phyloP scores from a whole-genome alignment of 2,329 filamentous ascomycete genomes.

The Daldinia sp. region DNA sequence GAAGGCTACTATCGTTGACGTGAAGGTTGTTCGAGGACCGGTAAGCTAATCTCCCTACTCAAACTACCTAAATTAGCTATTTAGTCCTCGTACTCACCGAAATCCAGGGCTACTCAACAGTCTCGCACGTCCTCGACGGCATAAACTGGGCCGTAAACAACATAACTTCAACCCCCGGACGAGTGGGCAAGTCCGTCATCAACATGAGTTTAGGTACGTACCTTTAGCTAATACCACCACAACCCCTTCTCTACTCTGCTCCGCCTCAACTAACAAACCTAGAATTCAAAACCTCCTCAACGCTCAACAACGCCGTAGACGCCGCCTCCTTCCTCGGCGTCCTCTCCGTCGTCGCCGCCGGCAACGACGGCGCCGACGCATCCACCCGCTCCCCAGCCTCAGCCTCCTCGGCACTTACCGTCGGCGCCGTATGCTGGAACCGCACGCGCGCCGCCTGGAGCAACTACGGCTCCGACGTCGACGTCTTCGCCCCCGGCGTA shows the following conservation, averaged over 20 bases:
- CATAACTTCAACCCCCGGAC: constrained; percentile 18
- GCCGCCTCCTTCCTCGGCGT: constrained; percentile 55
- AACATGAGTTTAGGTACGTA: constrained; percentile 44
- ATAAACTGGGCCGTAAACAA: constrained; percentile 43
- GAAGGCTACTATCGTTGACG: constrained; percentile 32
- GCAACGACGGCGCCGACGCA: constrained; percentile 55
- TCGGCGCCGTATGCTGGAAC: constrained; percentile 54
- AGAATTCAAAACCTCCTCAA: constrained; percentile 27
- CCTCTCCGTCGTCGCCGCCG: constrained; percentile 60
- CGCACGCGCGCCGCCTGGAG: constrained; percentile 53
- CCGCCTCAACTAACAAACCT: background rate
- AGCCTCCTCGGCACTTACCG: constrained; percentile 56
- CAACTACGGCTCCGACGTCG: constrained; percentile 56
- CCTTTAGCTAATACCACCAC: background rate
- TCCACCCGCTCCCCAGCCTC: constrained; percentile 56
- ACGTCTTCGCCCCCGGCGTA: constrained; percentile 53
- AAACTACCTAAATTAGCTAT: too few relatives aligned
- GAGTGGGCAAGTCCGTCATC: constrained; percentile 25
- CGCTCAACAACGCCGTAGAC: constrained; percentile 59
- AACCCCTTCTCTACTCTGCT: background rate
- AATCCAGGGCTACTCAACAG: constrained; percentile 24
- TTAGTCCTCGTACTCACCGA: background rate
- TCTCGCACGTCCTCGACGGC: constrained; percentile 46
- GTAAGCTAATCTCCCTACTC: constrained; percentile 37
- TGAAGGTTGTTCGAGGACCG: constrained; percentile 21